These are phyloP conservation scores for Xylariaceae sp. DNA, from an alignment of 2,329 filamentous ascomycete genomes.

Conservation along the genomic window DNA sequence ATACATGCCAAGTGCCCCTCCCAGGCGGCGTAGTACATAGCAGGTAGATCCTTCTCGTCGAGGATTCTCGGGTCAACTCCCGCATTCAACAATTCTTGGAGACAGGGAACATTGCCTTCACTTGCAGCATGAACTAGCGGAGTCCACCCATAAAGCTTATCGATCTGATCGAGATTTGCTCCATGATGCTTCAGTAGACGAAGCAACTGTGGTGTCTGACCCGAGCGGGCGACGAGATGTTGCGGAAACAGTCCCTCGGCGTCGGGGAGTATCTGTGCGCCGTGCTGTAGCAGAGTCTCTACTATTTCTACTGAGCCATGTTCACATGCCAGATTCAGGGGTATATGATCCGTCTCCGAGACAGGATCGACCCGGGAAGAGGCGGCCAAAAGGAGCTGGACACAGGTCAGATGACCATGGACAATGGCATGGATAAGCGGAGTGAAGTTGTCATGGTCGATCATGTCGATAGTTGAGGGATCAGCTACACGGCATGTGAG, in stretches of 20 bases:
- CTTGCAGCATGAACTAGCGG: slow-evolving; percentile 94
- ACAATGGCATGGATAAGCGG: slow-evolving; percentile 94
- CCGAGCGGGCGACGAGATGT: slow-evolving; percentile 88
- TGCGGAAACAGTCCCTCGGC: slow-evolving; percentile 97
- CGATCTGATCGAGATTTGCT: slow-evolving; percentile 84
- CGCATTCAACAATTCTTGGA: slow-evolving; percentile 76
- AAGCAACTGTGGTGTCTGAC: slow-evolving; percentile 75
- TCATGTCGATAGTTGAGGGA: slow-evolving; percentile 74
- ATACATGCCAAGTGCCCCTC: slow-evolving; percentile 95
- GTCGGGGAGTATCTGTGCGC: slow-evolving; percentile 82
- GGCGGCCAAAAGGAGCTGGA: slow-evolving; percentile 70
- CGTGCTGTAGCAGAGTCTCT: slow-evolving; percentile 75
- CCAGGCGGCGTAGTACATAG: slow-evolving; percentile 98
- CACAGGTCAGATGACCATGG: slow-evolving; percentile 77
- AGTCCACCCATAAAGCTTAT: slow-evolving; percentile 97
- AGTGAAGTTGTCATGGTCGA: slow-evolving; percentile 97
- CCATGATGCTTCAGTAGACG: slow-evolving; percentile 80
- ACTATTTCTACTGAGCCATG: slow-evolving; percentile 85
- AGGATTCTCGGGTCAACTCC: slow-evolving; percentile 75
- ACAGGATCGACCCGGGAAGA: slow-evolving; percentile 83
- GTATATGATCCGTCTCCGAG: slow-evolving; percentile 87
- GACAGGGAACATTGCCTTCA: slow-evolving; percentile 87
- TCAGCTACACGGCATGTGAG: slow-evolving; percentile 47
- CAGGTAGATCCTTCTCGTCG: slow-evolving; percentile 89
- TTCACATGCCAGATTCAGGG: slow-evolving; percentile 91